Base-by-base conservation (phyloP, 768 basidiomycete genomes). In the Collybia sp. region DNA sequence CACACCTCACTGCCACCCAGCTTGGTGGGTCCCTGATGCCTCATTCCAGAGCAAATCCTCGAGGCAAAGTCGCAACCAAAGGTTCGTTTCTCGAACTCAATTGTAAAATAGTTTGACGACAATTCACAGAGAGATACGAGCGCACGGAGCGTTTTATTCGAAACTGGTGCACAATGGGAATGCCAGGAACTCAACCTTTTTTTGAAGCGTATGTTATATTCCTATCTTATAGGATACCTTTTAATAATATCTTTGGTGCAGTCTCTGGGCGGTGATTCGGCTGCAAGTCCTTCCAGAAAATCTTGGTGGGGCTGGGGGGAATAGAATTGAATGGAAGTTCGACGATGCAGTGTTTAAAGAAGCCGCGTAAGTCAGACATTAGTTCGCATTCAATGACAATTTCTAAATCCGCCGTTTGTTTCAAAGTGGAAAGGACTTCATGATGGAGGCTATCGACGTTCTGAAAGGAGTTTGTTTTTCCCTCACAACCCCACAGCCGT, bases 281-380 rank as follows among this genome's bases (percentile, higher is more conserved):
- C 68, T 92, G 33, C 90, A 93, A 60, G 80, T 83, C 36, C 75
- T 93, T 38, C 89, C 91, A 41, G 80, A 83, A 58, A 75, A 77
- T 38, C 72, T 90, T 34, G 91, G 93, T 39, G 92, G 93, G 44
- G 87, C 88, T 30, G 93, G 90, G 39, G 62, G 64, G 30, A 72
- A 70, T 55, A 72, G 77, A 55, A 82, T 94, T 44, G 78, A 87
- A 56, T 95, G 93, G 93, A 89, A 93, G 69, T 71, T 94, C 16
- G 93, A 95, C 63, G 93, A 95, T 70, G 91, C 91, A 15, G 89
- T 94, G 12, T 91, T 94, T 69, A 86, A 92, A 59, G 93, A 95
- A 67, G 80, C 91, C 52, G 92, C 88, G 92, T 92, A 73, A 73
- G 92, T 79, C 38, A 44, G 30, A 48, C 50, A 38, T 16, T 20